These are phyloP conservation scores for Grosmannia clavigera DNA, from an alignment of 2,329 filamentous ascomycete species.

Conservation along the genomic window DNA sequence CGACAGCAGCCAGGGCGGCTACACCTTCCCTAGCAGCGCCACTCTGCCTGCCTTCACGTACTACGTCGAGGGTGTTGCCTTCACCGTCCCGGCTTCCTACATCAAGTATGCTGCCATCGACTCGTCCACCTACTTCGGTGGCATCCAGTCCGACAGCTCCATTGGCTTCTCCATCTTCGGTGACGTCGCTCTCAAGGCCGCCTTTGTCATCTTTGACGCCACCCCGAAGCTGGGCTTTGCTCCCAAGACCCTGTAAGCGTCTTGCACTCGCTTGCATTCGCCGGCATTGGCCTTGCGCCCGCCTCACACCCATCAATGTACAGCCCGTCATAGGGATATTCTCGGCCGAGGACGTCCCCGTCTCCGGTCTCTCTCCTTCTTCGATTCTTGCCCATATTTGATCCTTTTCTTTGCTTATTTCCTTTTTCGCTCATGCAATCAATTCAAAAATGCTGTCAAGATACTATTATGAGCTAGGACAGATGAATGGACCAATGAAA, in stretches of 20 bases:
- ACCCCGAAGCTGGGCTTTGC: slow-evolving; percentile 15
- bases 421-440: background rate
- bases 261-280: background rate
- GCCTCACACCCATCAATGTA: background rate
- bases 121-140: slow-evolving; percentile 45
- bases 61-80: slow-evolving; percentile 29
- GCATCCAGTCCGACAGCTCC: slow-evolving; percentile 36
- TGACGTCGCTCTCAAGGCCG: slow-evolving; percentile 16
- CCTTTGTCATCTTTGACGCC: slow-evolving; percentile 16
- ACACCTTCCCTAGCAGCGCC: slow-evolving; percentile 37
- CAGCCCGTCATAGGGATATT: background rate
- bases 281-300: too few relatives aligned
- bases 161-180: slow-evolving; percentile 17
- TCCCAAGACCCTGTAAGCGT: slow-evolving; percentile 10
- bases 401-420: background rate
- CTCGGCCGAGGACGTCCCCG: background rate
- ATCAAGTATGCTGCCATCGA: slow-evolving; percentile 35
- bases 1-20: slow-evolving; percentile 29
- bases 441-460: background rate
- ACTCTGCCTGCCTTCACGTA: slow-evolving; percentile 36
- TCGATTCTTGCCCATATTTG: background rate
- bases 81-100: slow-evolving; percentile 35
- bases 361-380: background rate
- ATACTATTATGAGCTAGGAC: too few relatives aligned
- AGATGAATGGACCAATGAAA: too few relatives aligned